Evolutionary conservation across 768 basidiomycete species (phyloP).

Genomic region (Asterophora parasitica): DNA sequence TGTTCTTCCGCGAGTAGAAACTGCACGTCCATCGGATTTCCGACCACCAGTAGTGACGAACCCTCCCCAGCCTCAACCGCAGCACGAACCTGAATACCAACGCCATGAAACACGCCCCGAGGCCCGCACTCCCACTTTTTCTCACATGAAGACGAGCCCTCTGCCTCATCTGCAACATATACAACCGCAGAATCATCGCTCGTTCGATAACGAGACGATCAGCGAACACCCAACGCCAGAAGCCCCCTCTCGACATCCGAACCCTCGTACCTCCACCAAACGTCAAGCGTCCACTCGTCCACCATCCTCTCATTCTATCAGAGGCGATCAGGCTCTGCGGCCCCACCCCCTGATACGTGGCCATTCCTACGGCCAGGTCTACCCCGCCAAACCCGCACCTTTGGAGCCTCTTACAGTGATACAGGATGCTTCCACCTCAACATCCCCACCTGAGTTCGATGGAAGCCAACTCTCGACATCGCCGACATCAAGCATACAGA

Average conservation of each 20-base stretch:
- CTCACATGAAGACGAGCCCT: slow-evolving; percentile 12
- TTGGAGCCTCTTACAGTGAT: slow-evolving; percentile 60
- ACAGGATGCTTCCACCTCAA: slow-evolving; percentile 40
- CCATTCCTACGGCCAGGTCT: slow-evolving; percentile 54
- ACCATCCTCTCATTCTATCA: slow-evolving; percentile 58
- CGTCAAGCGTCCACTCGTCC: slow-evolving; percentile 50
- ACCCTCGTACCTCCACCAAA: slow-evolving; percentile 30
- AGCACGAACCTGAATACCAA: neutral
- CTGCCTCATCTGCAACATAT: slow-evolving; percentile 7
- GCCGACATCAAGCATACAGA: slow-evolving; percentile 27
- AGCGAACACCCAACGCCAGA: neutral
- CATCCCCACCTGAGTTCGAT: slow-evolving; percentile 33
- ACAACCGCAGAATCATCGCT: slow-evolving; percentile 3
- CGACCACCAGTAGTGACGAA: slow-evolving; percentile 10
- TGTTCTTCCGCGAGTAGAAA: slow-evolving; percentile 29
- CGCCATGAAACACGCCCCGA: slow-evolving; percentile 8
- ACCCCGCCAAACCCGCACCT: slow-evolving; percentile 44
- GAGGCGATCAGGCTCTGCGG: slow-evolving; percentile 36
- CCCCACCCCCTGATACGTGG: slow-evolving; percentile 79
- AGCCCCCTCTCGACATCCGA: slow-evolving; percentile 19
- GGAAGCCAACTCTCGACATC: slow-evolving; percentile 26
- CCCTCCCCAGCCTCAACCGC: slow-evolving; percentile 2
- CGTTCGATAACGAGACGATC: slow-evolving; percentile 1
- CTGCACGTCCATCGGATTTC: slow-evolving; percentile 33
- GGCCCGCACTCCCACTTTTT: slow-evolving; percentile 14